Evolutionary conservation across 257 asterid species (phyloP).

Genomic region (Solanum chiquidenum): DNA sequence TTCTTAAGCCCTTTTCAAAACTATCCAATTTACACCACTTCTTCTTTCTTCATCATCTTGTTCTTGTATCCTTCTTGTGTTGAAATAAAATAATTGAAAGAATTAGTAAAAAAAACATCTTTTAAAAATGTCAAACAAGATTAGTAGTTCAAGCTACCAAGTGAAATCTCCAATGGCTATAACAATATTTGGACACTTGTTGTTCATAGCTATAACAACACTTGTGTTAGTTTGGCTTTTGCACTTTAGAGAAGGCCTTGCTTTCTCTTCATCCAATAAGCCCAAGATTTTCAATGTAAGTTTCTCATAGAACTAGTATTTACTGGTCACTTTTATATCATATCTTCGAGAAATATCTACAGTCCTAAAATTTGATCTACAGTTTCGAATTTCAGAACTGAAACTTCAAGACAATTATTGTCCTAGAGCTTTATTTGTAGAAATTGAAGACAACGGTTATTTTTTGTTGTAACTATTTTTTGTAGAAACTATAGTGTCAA

Average conservation of each 20-base stretch:
- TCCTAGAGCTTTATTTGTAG: neutral
- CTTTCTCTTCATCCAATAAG: constrained; percentile 28
- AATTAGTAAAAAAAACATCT: neutral
- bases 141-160: constrained; percentile 12
- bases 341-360: neutral
- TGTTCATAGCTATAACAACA: constrained; percentile 17
- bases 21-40: neutral
- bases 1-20: neutral
- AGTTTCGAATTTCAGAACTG: neutral
- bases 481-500: neutral
- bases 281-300: constrained; percentile 48
- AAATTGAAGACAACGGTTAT: no score
- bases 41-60: neutral
- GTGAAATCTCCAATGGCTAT: constrained; percentile 12
- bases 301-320: neutral
- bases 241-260: constrained; percentile 46
- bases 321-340: neutral
- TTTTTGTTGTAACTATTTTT: neutral
- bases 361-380: accelerated
- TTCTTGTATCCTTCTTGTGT: neutral
- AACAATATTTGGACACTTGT: constrained; percentile 36
- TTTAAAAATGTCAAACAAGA: constrained; percentile 17
- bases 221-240: constrained; percentile 53
- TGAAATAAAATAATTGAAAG: neutral
- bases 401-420: neutral